Base-by-base conservation (phyloP, 768 basidiomycete species). In the Chalciporus chontae region DNA sequence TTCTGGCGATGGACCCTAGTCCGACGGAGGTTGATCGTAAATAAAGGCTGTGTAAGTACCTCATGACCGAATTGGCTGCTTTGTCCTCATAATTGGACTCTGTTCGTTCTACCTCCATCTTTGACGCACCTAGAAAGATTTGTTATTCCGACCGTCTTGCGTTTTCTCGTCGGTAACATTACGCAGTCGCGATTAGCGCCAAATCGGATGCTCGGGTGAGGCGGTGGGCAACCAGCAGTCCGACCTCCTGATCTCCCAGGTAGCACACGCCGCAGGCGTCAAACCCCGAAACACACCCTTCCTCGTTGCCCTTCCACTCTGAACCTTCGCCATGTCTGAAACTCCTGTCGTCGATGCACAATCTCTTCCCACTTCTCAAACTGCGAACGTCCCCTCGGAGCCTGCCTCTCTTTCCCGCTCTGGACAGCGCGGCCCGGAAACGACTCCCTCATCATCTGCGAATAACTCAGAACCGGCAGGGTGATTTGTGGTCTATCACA, bases 281-380 rank as follows among this genome's bases (percentile, higher is more conserved):
- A 65, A 66, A 63, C 54, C 53, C 43, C 52, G 53, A 53, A 38
- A 57, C 38, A 42, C 40, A 24, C 37, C 29, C 40, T 23, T 44
- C 56, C 48, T 56, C 53, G 45, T 55, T 55, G 31, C 32, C 24
- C 49, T 41, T 18, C 54, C 43, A 43, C 55, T 40, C 50, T 45
- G 23, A 53, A 60, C 65, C 38, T 50, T 59, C 64, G 55, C 47
- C 52, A 68, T 68, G 67, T 53, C 68, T 40, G 58, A 56, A 27
- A 40, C 59, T 39, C 55, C 56, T 18, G 45, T 60, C 34, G 48
- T 55, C 44, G 67, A 70, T 57, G 64, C 65, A 45, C 67, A 68
- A 56, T 61, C 62, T 52, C 59, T 69, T 21, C 61, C 69, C 43
- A 56, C 69, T 47, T 69, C 67, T 8, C 69, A 65, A 1, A 69